Base-by-base conservation (phyloP, 2,329 filamentous ascomycete genomes). In the Akanthomyces muscarius region DNA sequence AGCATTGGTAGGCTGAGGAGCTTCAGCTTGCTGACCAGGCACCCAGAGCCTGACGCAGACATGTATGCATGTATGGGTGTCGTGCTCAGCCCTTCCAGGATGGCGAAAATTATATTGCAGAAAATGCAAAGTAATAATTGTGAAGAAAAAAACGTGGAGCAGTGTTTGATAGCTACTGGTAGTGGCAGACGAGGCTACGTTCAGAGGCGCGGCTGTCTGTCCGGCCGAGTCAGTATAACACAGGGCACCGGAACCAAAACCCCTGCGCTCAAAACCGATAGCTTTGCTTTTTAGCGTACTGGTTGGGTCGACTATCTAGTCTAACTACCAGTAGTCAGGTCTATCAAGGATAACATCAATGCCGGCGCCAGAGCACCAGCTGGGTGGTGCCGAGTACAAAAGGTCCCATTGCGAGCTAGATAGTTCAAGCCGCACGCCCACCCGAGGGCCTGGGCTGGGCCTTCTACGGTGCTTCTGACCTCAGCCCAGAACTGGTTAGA, bases 1-100 rank as follows among this genome's bases (percentile, higher is more conserved):
- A 21, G 21, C 21, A 33, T 33, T 33, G 30, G 36, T 41, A 1
- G 33, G 21, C 38, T 14, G 41, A 38, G 44, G 56, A 36, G 45
- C 44, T 41, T 14, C 38, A 41, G 13, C 38, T 13, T 50, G 55
- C 44, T 41, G 44, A 33, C 33, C 4, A 42, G 38, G 52, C 28
- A 13, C 42, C 42, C 36, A 30, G 21, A 5, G 36, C 13, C 36
- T 30, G 47, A 45, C 36, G 41, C 48, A 53, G 38, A 38, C 44
- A 28, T 61, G 25, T 23, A 45, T 52, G 58, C 48, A 61, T 53
- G 48, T 47, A 61, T 61, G 58, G 48, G 44, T 61, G 58, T 61
- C 48, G 58, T 53, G 58, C 58, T 61, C 58, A 61, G 58, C 58
- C 48, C 18, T 52, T 23, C 48, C 41, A 38, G 41, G 58, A 16